A percentile compares a stretch with the other conserved stretches of the same genome.
These are phyloP conservation scores for Novymonas esmeraldas DNA, from an alignment of 208 protist species.

Conservation along the genomic window DNA sequence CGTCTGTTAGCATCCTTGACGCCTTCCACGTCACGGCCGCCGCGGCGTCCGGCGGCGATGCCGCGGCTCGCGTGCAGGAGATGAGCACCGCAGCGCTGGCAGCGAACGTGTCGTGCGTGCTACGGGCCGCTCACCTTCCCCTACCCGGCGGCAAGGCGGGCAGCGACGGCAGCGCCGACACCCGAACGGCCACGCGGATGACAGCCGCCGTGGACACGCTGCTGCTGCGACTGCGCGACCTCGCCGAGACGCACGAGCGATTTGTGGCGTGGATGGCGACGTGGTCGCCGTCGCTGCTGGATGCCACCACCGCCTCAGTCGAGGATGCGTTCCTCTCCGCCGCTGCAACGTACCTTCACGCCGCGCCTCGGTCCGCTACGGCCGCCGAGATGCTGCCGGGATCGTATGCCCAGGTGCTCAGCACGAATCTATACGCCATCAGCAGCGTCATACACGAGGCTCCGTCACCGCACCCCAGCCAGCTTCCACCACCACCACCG, in stretches of 20 bases:
- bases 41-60: not conserved
- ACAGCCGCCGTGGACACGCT: not conserved
- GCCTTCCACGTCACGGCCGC: constrained; percentile 3
- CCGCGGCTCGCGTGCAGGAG: not conserved
- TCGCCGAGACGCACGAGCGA: constrained; percentile 9
- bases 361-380: not conserved
- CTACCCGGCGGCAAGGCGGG: too few relatives aligned
- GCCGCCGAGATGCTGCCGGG: too few relatives aligned
- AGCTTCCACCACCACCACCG: too few relatives aligned
- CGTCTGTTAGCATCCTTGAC: constrained; percentile 3
- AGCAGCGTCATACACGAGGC: constrained; percentile 12
- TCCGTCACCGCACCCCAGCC: not conserved
- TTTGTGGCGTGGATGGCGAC: constrained; percentile 7
- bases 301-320: too few relatives aligned
- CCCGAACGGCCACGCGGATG: too few relatives aligned
- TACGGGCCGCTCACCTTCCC: too few relatives aligned
- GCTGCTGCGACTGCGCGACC: not conserved
- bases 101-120: not conserved
- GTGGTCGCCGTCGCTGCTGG: too few relatives aligned
- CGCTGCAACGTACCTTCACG: not conserved
- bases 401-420: constrained; percentile 15
- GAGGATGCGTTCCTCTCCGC: constrained; percentile 1
- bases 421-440: constrained; percentile 28
- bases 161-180: too few relatives aligned
- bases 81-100: constrained; percentile 10